phyloP scores from a whole-genome alignment of 139 green algal genomes.

The Chlamydomonas sp. region DNA sequence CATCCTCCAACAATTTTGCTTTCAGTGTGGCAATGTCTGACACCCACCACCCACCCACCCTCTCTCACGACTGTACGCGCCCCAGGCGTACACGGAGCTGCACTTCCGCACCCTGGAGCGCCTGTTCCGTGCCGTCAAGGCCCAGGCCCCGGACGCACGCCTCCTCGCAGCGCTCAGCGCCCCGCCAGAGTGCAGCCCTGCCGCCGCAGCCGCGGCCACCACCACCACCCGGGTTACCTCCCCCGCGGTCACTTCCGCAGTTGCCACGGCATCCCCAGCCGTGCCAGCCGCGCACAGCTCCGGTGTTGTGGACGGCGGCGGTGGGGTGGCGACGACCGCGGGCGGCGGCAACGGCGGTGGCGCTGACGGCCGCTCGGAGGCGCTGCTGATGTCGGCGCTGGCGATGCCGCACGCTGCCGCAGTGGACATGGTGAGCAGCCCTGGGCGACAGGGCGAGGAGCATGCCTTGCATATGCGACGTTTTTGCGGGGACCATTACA shows the following conservation, averaged over 20 bases:
- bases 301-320: background rate
- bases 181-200: background rate
- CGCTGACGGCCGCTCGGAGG: too few relatives aligned
- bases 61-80: background rate
- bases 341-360: background rate
- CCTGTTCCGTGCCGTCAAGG: conserved; percentile 31
- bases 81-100: conserved; percentile 7
- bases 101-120: conserved; percentile 27
- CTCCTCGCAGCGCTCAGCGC: conserved; percentile 1
- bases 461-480: too few relatives aligned
- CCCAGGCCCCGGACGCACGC: conserved; percentile 22
- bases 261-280: background rate
- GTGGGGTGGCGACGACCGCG: background rate
- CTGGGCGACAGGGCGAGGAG: too few relatives aligned
- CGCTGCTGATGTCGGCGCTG: background rate
- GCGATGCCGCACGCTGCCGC: conserved; percentile 16
- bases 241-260: background rate
- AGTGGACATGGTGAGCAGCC: conserved; percentile 36
- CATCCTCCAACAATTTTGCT: too few relatives aligned
- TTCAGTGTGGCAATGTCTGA: background rate
- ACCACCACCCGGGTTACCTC: background rate
- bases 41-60: background rate
- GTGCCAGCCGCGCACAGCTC: background rate
- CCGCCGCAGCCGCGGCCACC: background rate
- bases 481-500: too few relatives aligned